Conservation (phyloP, 2,329 filamentous ascomycete species). For the Tothia fuscella region DNA sequence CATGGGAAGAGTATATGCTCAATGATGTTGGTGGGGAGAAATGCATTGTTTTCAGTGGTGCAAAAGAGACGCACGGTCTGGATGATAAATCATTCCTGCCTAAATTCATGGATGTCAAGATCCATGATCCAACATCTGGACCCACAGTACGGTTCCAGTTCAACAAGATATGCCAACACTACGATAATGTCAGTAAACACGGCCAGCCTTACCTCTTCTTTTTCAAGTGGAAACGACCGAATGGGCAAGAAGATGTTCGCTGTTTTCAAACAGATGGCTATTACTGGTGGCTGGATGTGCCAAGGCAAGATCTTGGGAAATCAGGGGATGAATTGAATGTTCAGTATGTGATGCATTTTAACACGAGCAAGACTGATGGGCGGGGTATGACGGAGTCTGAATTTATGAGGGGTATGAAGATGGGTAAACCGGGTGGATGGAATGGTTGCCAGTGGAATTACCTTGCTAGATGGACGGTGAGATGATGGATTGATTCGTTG, state of each 20-base stretch:
- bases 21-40: constrained; percentile 30
- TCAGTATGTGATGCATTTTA: constrained; percentile 45
- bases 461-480: constrained; percentile 2
- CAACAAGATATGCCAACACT: constrained; percentile 68
- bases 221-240: too few species aligned
- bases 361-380: constrained; percentile 26
- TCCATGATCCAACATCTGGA: constrained; percentile 35
- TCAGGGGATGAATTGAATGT: constrained; percentile 49
- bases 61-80: constrained; percentile 39
- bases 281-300: constrained; percentile 71
- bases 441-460: constrained; percentile 1
- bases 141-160: constrained; percentile 64
- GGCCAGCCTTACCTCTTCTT: constrained; percentile 52
- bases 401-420: constrained; percentile 22
- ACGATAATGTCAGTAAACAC: constrained; percentile 52
- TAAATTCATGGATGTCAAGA: constrained; percentile 44
- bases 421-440: background rate
- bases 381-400: constrained; percentile 40
- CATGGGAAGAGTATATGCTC: constrained; percentile 74
- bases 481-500: too few species aligned
- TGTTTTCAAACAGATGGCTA: constrained; percentile 58
- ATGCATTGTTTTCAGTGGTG: constrained; percentile 35
- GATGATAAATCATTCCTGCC: constrained; percentile 51
- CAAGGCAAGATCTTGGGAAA: constrained; percentile 35
- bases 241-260: constrained; percentile 57